These are phyloP conservation scores for Gillenia trifoliata DNA, from an alignment of 306 rosid genomes.

Conservation along the genomic window DNA sequence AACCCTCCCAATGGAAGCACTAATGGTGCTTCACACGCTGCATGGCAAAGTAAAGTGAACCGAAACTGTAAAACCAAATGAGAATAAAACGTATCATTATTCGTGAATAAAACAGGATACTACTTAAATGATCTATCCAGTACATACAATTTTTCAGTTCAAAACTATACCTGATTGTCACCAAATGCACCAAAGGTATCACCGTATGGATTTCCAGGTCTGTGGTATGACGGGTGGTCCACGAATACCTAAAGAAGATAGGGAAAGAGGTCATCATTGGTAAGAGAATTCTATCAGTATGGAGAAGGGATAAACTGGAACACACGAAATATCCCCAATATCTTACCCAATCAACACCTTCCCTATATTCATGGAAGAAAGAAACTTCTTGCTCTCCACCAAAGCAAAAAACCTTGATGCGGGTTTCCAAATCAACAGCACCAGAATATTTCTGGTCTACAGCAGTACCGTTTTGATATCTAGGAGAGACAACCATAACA, in stretches of 20 bases:
- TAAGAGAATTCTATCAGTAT: background rate
- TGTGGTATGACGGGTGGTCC: conserved; percentile 73
- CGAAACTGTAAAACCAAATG: conserved; percentile 79
- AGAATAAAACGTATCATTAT: conserved; percentile 40
- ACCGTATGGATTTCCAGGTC: conserved; percentile 89
- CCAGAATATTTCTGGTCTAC: conserved; percentile 43
- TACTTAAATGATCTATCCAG: conserved; percentile 15
- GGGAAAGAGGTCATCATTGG: conserved; percentile 14
- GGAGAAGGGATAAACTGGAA: background rate
- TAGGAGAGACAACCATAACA: conserved; percentile 87
- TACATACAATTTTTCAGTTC: background rate
- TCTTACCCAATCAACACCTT: conserved; percentile 88
- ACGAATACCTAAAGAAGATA: conserved; percentile 61
- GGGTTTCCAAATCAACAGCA: conserved; percentile 35
- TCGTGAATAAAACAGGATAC: conserved; percentile 5
- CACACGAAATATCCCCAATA: background rate
- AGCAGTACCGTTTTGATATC: conserved; percentile 55
- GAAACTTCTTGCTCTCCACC: conserved; percentile 66
- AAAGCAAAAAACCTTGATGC: conserved; percentile 42
- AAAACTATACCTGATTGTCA: conserved; percentile 67
- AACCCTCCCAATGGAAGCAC: conserved; percentile 86
- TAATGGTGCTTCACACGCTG: conserved; percentile 94
- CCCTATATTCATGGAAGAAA: conserved; percentile 66
- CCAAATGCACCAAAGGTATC: conserved; percentile 63
- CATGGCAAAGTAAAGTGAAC: conserved; percentile 91